Conservation (phyloP, 2,329 filamentous ascomycete species). For the Huntiella moniliformis region DNA sequence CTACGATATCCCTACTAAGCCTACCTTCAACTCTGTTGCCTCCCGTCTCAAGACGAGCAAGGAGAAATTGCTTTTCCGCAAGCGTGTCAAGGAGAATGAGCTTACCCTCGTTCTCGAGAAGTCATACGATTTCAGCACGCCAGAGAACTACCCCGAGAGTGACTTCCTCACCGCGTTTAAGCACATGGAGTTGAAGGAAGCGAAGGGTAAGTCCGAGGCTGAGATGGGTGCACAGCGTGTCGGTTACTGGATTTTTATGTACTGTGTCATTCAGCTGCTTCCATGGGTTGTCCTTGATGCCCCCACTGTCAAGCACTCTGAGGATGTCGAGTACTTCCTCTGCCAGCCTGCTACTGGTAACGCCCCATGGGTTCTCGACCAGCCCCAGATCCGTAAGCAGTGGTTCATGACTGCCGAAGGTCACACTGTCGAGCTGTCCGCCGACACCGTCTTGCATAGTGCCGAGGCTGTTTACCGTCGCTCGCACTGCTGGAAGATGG, state of each 20-base stretch:
- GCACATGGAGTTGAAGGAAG: conserved; percentile 51
- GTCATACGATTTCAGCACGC: conserved; percentile 60
- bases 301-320: conserved; percentile 46
- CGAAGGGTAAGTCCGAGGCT: conserved; percentile 41
- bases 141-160: conserved; percentile 18
- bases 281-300: conserved; percentile 64
- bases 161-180: conserved; percentile 49
- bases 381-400: conserved; percentile 42
- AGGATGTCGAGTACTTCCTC: conserved; percentile 65
- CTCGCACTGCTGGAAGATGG: conserved; percentile 36
- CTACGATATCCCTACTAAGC: conserved; percentile 68
- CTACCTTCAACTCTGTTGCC: conserved; percentile 46
- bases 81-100: conserved; percentile 61
- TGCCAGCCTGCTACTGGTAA: conserved; percentile 57
- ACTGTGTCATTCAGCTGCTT: conserved; percentile 57
- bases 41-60: conserved; percentile 51
- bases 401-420: conserved; percentile 60
- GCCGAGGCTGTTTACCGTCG: conserved; percentile 42
- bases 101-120: conserved; percentile 57
- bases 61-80: conserved; percentile 54
- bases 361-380: conserved; percentile 54
- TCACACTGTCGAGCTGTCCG: conserved; percentile 33
- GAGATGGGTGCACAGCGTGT: conserved; percentile 54
- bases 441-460: conserved; percentile 41
- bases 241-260: conserved; percentile 68